Percentiles rank a stretch among this genome's conserved stretches.
Conservation (phyloP, 139 green algal species). For the Chlorella sp. region DNA sequence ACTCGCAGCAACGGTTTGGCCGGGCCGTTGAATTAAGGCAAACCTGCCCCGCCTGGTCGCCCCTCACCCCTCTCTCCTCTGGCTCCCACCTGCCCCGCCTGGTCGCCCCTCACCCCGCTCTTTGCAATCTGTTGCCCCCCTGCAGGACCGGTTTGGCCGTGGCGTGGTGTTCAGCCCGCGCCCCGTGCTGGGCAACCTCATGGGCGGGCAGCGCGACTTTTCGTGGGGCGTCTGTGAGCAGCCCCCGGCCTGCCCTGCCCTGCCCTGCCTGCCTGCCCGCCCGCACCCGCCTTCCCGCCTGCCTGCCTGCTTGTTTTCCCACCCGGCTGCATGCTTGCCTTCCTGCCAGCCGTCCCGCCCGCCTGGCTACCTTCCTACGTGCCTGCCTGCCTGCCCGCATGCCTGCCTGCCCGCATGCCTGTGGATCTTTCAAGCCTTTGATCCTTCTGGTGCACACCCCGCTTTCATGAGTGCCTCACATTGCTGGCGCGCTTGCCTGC, state of each 20-base stretch:
- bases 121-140: not conserved
- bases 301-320: not conserved
- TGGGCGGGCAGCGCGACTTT: constrained; percentile 9
- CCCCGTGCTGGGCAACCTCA: not conserved
- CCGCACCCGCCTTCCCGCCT: not conserved
- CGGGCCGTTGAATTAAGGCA: too few species aligned
- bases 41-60: too few species aligned
- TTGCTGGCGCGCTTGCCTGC: not conserved
- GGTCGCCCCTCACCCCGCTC: not conserved
- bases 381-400: not conserved
- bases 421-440: not conserved
- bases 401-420: not conserved
- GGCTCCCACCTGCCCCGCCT: too few species aligned
- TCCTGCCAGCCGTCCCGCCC: not conserved
- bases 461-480: too few species aligned
- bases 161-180: constrained; percentile 12
- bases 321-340: not conserved
- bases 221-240: constrained; percentile 43
- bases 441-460: too few species aligned
- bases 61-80: too few species aligned
- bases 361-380: not conserved
- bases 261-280: not conserved
- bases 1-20: too few species aligned
- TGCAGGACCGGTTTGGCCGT: constrained; percentile 43
- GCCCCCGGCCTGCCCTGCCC: not conserved